phyloP scores from a whole-genome alignment of 352 stramenopile genomes.

The Globisporangium uncinulatum region DNA sequence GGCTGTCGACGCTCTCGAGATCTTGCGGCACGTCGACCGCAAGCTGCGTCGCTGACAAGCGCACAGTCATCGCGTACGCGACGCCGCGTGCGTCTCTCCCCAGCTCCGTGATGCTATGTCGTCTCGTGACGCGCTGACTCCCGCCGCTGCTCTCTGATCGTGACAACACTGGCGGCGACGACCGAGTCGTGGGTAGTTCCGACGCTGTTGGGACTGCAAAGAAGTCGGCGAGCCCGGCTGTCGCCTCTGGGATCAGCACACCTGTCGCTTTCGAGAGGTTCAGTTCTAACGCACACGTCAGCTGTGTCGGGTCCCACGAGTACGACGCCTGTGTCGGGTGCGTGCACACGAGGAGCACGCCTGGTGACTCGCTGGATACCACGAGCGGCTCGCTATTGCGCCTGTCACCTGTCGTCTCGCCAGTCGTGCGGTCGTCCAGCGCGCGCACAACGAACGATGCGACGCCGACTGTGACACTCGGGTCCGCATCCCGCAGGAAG shows the following conservation, averaged over 20 bases:
- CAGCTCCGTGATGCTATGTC: constrained; percentile 52
- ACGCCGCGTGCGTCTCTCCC: constrained; percentile 32
- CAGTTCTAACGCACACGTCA: constrained; percentile 47
- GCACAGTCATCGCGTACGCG: constrained; percentile 44
- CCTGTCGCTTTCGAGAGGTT: constrained; percentile 41
- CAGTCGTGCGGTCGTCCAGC: neutral
- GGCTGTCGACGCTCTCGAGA: constrained; percentile 27
- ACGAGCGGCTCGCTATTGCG: neutral
- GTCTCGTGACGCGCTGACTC: constrained; percentile 10
- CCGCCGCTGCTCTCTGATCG: neutral
- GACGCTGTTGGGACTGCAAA: constrained; percentile 36
- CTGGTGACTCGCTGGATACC: constrained; percentile 5
- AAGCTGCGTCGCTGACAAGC: constrained; percentile 38
- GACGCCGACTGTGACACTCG: constrained; percentile 12
- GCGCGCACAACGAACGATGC: constrained; percentile 12
- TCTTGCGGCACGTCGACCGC: constrained; percentile 53
- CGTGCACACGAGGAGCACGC: constrained; percentile 35
- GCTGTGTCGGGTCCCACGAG: constrained; percentile 42
- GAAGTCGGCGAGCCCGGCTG: constrained; percentile 45
- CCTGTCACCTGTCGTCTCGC: neutral
- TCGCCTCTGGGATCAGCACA: constrained; percentile 41
- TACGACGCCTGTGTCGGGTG: constrained; percentile 43
- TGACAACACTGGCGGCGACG: neutral
- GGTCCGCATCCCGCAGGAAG: constrained; percentile 10
- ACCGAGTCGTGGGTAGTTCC: neutral